Conservation (phyloP, 2,329 filamentous ascomycete species). For the Mollisia scopiformis region DNA sequence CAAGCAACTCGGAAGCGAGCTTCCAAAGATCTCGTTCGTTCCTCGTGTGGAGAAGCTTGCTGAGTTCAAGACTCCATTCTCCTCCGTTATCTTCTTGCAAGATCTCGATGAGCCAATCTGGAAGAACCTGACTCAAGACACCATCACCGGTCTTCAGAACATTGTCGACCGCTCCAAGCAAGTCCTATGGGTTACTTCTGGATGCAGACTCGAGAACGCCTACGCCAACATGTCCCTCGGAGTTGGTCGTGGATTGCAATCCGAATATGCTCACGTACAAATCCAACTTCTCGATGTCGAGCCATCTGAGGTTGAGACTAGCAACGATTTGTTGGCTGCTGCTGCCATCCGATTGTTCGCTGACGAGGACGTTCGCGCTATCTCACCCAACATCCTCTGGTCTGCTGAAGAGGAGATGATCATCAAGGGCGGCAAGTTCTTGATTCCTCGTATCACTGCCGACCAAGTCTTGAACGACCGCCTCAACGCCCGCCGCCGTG, state of each 20-base stretch:
- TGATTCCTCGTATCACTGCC: constrained; percentile 14
- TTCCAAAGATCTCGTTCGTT: constrained; percentile 9
- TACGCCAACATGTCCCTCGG: constrained; percentile 16
- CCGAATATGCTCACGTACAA: constrained; percentile 14
- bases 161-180: constrained; percentile 11
- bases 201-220: constrained; percentile 9
- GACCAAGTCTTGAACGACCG: constrained; percentile 11
- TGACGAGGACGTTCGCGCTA: constrained; percentile 10
- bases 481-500: constrained; percentile 10
- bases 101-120: constrained; percentile 15
- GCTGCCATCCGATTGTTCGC: constrained; percentile 12
- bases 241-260: constrained; percentile 15
- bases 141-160: constrained; percentile 6
- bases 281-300: constrained; percentile 15
- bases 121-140: constrained; percentile 13
- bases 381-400: constrained; percentile 15
- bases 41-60: constrained; percentile 6
- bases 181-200: constrained; percentile 16
- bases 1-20: constrained; percentile 2
- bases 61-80: not conserved
- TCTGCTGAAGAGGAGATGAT: constrained; percentile 11
- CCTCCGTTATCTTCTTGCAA: constrained; percentile 10
- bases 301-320: constrained; percentile 10
- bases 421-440: constrained; percentile 12
- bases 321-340: constrained; percentile 14